Evolutionary conservation across 2,329 filamentous ascomycete genomes (phyloP), one percentile per base, ranked within the genome.

Genomic region (Venturia nashicola): DNA sequence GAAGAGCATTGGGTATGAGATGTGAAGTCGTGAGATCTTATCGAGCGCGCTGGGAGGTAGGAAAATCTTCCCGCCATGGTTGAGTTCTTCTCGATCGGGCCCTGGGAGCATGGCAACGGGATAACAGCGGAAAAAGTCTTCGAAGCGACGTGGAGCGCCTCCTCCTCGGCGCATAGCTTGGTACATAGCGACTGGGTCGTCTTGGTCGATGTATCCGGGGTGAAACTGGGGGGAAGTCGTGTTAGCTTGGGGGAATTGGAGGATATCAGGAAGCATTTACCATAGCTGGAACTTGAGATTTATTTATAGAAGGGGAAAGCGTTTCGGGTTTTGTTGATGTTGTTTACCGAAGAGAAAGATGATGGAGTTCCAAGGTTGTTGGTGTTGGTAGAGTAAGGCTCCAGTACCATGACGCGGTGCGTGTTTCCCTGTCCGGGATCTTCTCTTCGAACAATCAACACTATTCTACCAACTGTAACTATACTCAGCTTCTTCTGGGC

Each of bases 121-220:
- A 72, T 97, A 99, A 80, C 92, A 97, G 71, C 94, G 88, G 78
- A 97, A 97, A 79, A 96, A 97, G 76, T 99, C 94, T 76, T 99
- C 93, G 79, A 99, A 99, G 66, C 92, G 90, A 70, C 91, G 89
- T 69, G 77, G 80, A 71, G 74, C 73, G 39, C 77, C 75, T 61
- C 76, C 78, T 54, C 74, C 72, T 67, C 78, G 79, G 43, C 78
- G 78, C 65, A 83, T 72, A 16, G 77, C 75, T 66, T 82, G 79
- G 66, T 83, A 80, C 71, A 83, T 79, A 65, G 79, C 74, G 74
- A 81, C 79, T 57, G 76, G 76, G 64, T 80, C 82, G 69, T 83
- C 79, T 64, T 80, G 75, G 67, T 78, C 76, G 75, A 79, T 82
- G 72, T 78, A 83, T 65, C 27, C 61, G 18, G 64, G 59, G 63